Evolutionary conservation across 306 rosid species (phyloP).

Genomic region (Gastrolobium bilobum): DNA sequence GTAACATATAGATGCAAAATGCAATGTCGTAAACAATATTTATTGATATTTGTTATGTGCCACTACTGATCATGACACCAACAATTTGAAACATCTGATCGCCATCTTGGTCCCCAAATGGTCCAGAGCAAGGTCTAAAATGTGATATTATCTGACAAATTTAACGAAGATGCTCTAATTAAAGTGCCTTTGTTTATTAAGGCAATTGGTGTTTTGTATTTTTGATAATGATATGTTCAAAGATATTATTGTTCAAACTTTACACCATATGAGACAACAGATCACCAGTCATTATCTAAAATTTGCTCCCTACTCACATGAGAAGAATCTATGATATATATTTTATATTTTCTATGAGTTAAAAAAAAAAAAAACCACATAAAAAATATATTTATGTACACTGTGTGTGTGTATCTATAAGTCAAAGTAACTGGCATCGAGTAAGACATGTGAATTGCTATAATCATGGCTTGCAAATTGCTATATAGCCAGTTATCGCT

Average conservation of each 20-base stretch:
- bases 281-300: conserved; percentile 23
- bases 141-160: not conserved
- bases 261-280: conserved; percentile 1
- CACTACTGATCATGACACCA: not conserved
- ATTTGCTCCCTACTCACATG: conserved; percentile 46
- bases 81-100: not conserved
- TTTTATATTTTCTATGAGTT: conserved; percentile 48
- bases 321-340: conserved; percentile 54
- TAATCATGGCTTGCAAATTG: conserved; percentile 43
- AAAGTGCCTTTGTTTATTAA: not conserved
- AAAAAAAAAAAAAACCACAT: conserved; percentile 8
- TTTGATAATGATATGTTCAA: conserved; percentile 21
- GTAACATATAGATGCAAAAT: not conserved
- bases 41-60: not conserved
- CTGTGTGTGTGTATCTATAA: too few species aligned
- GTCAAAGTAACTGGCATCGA: not conserved
- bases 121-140: conserved; percentile 7
- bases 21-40: not conserved
- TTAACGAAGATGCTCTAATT: not conserved
- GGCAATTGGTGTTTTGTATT: not conserved
- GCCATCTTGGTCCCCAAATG: not conserved
- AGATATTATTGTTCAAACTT: not conserved
- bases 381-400: not conserved
- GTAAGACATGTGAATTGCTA: conserved; percentile 43
- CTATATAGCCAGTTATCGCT: conserved; percentile 44